Evolutionary conservation across 495 filamentous ascomycete genomes (phyloP), one percentile per base, ranked within the genome.

Genomic region (Penicillium salamii): DNA sequence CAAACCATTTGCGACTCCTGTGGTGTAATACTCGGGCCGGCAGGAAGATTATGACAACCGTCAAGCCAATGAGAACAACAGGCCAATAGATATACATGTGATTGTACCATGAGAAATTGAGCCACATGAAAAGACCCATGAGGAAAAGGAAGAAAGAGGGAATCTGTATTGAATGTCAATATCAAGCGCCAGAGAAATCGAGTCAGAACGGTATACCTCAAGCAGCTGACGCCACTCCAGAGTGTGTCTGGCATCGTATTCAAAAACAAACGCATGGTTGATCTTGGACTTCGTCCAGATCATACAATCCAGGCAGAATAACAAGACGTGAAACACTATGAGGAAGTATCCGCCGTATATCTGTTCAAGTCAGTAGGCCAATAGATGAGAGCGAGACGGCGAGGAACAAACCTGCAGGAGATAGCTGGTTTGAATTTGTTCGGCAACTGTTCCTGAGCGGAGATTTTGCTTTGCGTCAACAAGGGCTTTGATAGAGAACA

Each of bases 241-340:
- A 38, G 84, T 79, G 69, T 93, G 80, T 55, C 91, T 79, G 36
- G 83, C 82, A 71, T 97, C 90, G 59, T 93, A 95, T 67, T 98
- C 93, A 62, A 98, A 97, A 58, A 97, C 87, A 69, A 98, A 98
- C 24, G 83, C 78, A 66, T 96, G 96, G 61, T 98, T 98, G 60
- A 98, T 89, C 66, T 90, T 92, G 52, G 85, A 81, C 34, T 68
- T 72, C 3, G 83, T 80, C 89, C 90, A 97, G 39, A 95, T 70
- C 45, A 84, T 79, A 61, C 90, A 92, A 57, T 87, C 86, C 26
- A 96, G 39, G 50, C 81, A 85, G 57, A 95, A 96, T 19, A 91
- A 63, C 32, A 81, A 69, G 59, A 91, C 82, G 17, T 95, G 79
- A 42, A 87, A 76, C 11, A 91, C 68, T 47, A 85, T 77, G 5